Evolutionary conservation across 2,329 filamentous ascomycete species (phyloP).

Genomic region (Claviceps humidiphila): DNA sequence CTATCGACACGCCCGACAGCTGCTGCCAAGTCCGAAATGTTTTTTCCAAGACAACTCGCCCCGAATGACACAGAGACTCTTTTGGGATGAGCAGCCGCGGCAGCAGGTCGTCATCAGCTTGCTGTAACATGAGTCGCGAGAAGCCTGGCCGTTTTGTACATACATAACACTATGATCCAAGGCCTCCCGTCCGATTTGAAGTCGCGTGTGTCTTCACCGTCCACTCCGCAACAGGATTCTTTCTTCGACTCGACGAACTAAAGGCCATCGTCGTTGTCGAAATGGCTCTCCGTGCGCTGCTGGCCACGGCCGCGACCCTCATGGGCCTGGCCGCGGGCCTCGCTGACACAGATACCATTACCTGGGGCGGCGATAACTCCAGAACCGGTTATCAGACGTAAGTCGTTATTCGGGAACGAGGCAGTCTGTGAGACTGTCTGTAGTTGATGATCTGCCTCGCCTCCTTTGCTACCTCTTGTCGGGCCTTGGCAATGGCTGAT

Average conservation of each 20-base stretch:
- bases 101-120: background rate
- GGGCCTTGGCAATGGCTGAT: background rate
- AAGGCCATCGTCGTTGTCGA: slow-evolving; percentile 6
- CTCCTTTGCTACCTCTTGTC: background rate
- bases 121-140: background rate
- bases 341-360: slow-evolving; percentile 40
- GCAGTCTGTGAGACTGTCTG: background rate
- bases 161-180: background rate
- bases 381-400: slow-evolving; percentile 40
- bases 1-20: background rate
- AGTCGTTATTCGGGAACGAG: slow-evolving; percentile 8
- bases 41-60: background rate
- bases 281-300: slow-evolving; percentile 14
- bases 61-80: background rate
- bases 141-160: background rate
- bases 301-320: slow-evolving; percentile 21
- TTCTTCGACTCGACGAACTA: background rate
- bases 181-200: background rate
- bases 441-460: background rate
- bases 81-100: background rate
- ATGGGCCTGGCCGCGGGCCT: slow-evolving; percentile 21
- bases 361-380: slow-evolving; percentile 45
- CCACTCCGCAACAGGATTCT: background rate
- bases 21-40: background rate
- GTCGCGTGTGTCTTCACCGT: background rate